Conservation (phyloP, 176 grass and related monocot genomes). For the Lolium rigidum region DNA sequence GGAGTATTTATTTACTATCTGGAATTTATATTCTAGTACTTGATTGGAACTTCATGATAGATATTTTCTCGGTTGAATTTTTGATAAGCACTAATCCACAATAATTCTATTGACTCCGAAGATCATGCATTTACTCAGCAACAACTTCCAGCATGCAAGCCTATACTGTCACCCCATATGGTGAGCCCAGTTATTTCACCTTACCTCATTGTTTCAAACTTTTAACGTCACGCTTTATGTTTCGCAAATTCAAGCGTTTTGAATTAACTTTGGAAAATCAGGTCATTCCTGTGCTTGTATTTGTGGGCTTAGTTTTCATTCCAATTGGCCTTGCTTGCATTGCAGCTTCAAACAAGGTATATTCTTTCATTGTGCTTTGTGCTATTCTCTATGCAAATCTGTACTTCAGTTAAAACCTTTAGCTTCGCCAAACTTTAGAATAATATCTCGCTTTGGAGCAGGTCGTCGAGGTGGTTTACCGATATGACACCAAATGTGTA, state of each 20-base stretch:
- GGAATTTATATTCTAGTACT: background rate
- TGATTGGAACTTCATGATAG: too few species aligned
- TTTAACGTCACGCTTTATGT: background rate
- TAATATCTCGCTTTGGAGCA: constrained; percentile 22
- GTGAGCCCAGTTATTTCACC: constrained; percentile 12
- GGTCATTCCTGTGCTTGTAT: constrained; percentile 39
- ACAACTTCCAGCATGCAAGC: constrained; percentile 49
- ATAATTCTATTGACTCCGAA: constrained; percentile 34
- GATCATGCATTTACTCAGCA: constrained; percentile 59
- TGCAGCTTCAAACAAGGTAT: constrained; percentile 45
- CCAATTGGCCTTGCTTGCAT: constrained; percentile 47
- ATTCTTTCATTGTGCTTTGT: background rate
- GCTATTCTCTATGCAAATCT: background rate
- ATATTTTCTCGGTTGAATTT: background rate
- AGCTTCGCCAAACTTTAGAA: background rate
- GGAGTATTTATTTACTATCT: background rate
- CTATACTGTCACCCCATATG: constrained; percentile 10
- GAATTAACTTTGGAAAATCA: constrained; percentile 24
- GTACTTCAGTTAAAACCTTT: background rate
- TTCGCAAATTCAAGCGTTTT: background rate
- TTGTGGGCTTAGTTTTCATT: constrained; percentile 44
- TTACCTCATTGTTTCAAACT: background rate
- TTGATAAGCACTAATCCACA: constrained; percentile 12
- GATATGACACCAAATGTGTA: constrained; percentile 64
- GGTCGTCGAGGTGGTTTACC: constrained; percentile 70